Evolutionary conservation across 1,284 basidiomycete species (phyloP).

Genomic region (Schizophyllum commune): DNA sequence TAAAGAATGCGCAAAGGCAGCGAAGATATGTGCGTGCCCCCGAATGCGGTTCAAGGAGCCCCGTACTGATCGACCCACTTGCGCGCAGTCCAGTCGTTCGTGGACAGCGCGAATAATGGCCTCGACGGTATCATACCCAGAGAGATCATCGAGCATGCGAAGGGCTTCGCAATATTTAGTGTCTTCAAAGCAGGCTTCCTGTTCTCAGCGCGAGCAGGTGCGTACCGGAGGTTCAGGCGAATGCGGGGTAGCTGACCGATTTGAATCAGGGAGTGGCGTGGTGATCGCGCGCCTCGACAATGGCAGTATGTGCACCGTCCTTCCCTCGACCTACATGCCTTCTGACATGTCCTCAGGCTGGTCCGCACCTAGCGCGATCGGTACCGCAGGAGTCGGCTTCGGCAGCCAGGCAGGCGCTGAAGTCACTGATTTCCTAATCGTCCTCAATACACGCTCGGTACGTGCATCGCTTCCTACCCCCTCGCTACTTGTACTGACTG

Average conservation of each 20-base stretch:
- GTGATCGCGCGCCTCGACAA: conserved; percentile 85
- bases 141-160: conserved; percentile 63
- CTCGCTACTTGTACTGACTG: conserved; percentile 10
- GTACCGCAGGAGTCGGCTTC: conserved; percentile 89
- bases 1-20: conserved; percentile 70
- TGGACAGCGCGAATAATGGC: conserved; percentile 63
- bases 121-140: conserved; percentile 71
- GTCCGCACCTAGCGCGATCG: conserved; percentile 93
- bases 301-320: conserved; percentile 55
- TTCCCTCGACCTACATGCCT: background rate
- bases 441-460: conserved; percentile 79
- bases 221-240: too few relatives aligned
- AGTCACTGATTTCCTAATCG: conserved; percentile 92
- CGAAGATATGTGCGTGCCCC: conserved; percentile 22
- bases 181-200: conserved; percentile 75
- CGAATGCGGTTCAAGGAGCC: background rate
- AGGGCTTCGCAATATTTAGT: conserved; percentile 81
- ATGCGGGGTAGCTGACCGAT: background rate
- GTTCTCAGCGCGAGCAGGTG: conserved; percentile 50
- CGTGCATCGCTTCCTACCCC: conserved; percentile 22
- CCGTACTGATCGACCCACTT: conserved; percentile 9
- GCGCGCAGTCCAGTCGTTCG: conserved; percentile 60
- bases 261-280: conserved; percentile 68
- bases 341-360: conserved; percentile 49
- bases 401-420: conserved; percentile 82